Base-by-base conservation (phyloP, 2,329 filamentous ascomycete species). In the Aspergillus thermomutatus region DNA sequence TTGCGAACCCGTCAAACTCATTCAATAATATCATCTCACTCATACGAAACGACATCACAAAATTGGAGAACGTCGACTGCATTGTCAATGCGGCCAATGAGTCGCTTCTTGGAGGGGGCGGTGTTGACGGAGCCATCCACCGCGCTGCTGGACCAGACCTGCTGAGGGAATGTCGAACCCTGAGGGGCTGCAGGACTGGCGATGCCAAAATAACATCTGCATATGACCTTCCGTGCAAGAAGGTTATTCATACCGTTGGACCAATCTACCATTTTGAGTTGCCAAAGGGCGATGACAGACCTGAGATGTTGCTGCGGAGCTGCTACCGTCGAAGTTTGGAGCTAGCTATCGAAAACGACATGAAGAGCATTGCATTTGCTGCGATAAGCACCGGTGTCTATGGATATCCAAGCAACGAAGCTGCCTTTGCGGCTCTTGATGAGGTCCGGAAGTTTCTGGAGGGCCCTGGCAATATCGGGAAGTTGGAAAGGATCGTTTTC, bases 51-150 rank as follows among this genome's bases (percentile, higher is more conserved):
- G 91, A 96, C 72, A 95, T 97, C 73, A 97, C 92, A 14, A 86
- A 80, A 14, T 83, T 97, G 3, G 72, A 81, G 31, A 57, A 50
- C 6, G 82, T 92, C 48, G 90, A 92, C 68, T 88, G 89, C 61
- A 94, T 97, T 64, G 92, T 97, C 72, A 97, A 97, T 72, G 93
- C 94, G 1, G 93, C 94, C 47, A 97, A 97, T 73, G 76, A 75
- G 9, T 82, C 82, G 1, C 84, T 97, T 0, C 81, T 89, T 0
- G 92, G 92, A 54, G 94, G 94, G 53, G 91, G 92, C n/a, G 94
- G 94, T 37, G 92, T 97, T 17, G 89, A 92, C 68, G 89, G 88
- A 43, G 89, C 92, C 27, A 97, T 97, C 65, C 94, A 97, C 72
- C 75, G 82, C 28, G 91, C 88, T 43, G 93, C 94, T 0, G 94